phyloP scores from a whole-genome alignment of 1,284 basidiomycete genomes.

The Prillingera fragicola region DNA sequence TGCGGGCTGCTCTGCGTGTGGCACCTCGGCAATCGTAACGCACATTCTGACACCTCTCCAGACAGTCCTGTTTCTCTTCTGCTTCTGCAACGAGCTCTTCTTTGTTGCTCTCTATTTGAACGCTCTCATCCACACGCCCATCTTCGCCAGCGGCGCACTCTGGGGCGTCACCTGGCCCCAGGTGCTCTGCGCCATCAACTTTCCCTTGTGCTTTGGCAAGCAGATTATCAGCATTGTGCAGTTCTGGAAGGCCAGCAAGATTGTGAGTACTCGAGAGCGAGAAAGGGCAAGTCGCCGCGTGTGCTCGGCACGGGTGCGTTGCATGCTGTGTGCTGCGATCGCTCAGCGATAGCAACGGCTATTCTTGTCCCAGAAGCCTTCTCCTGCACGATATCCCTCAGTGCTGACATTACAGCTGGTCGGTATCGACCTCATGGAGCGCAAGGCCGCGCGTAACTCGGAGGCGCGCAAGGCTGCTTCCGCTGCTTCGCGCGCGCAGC shows the following conservation, averaged over 20 bases:
- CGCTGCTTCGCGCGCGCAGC: too few relatives aligned
- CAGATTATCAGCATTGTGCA: conserved; percentile 95
- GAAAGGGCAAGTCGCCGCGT: too few relatives aligned
- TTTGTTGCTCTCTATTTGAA: conserved; percentile 94
- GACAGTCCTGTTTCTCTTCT: conserved; percentile 84
- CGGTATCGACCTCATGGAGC: conserved; percentile 78
- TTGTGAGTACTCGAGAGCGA: conserved; percentile 46
- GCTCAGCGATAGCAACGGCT: too few relatives aligned
- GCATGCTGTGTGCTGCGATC: too few relatives aligned
- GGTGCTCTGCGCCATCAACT: conserved; percentile 61
- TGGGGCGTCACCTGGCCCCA: conserved; percentile 70
- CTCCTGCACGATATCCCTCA: too few relatives aligned
- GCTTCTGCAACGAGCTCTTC: conserved; percentile 96
- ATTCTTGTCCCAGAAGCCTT: too few relatives aligned
- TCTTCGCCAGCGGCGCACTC: conserved; percentile 36
- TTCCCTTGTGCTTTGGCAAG: conserved; percentile 73
- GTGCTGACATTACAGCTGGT: conserved; percentile 55
- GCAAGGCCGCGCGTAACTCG: conserved; percentile 60
- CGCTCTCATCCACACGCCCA: conserved; percentile 64
- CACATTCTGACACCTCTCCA: conserved; percentile 50
- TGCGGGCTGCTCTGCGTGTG: too few relatives aligned
- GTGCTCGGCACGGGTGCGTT: too few relatives aligned
- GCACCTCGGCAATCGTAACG: background rate
- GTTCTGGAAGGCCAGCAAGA: conserved; percentile 97
- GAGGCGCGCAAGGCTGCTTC: conserved; percentile 17